Conservation (phyloP, 2,329 filamentous ascomycete species). For the Samsoniella hepiali region DNA sequence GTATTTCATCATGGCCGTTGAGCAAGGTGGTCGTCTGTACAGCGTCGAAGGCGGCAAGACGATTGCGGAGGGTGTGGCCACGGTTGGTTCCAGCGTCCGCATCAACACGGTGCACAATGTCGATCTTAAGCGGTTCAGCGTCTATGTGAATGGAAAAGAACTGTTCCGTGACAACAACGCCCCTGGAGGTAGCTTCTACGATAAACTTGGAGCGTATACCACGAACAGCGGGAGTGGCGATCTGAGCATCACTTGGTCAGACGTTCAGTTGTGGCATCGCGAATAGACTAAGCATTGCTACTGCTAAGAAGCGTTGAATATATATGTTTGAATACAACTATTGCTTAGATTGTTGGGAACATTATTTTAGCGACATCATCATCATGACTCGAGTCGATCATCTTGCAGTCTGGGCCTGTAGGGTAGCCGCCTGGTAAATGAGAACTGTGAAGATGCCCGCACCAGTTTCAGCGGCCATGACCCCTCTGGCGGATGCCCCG, state of each 20-base stretch:
- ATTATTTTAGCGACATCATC: too few species aligned
- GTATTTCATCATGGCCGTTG: slow-evolving; percentile 25
- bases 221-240: slow-evolving; percentile 24
- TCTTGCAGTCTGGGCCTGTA: neutral
- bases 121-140: slow-evolving; percentile 21
- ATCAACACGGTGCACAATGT: slow-evolving; percentile 28
- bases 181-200: slow-evolving; percentile 26
- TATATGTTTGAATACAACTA: neutral
- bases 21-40: slow-evolving; percentile 23
- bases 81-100: slow-evolving; percentile 22
- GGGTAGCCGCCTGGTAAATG: neutral
- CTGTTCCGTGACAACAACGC: slow-evolving; percentile 22
- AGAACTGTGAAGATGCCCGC: neutral
- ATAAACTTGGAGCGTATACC: slow-evolving; percentile 27
- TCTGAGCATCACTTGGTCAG: slow-evolving; percentile 7
- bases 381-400: neutral
- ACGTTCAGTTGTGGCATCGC: slow-evolving; percentile 16
- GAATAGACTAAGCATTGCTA: neutral
- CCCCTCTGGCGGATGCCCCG: neutral
- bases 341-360: neutral
- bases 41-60: slow-evolving; percentile 24
- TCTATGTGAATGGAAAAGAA: slow-evolving; percentile 27
- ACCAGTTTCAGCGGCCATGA: neutral
- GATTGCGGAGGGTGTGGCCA: slow-evolving; percentile 23
- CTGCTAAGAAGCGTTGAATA: too few species aligned